Percentiles rank a stretch among this genome's conserved stretches.
Evolutionary conservation across 495 filamentous ascomycete genomes (phyloP).

Genomic region (Talaromyces adpressus): DNA sequence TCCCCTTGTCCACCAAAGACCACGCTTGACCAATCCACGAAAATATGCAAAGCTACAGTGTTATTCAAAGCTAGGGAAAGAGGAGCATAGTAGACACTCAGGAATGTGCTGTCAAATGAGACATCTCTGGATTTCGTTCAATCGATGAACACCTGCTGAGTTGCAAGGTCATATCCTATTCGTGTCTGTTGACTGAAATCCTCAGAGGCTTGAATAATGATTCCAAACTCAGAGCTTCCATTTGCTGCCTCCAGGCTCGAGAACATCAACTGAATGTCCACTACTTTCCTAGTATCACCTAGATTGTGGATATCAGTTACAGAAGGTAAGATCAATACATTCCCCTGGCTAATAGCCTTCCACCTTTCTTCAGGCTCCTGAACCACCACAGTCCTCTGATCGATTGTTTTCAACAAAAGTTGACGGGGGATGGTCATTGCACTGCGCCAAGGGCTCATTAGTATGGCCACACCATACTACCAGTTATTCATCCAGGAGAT

Average conservation of each 20-base stretch:
- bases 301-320: constrained; percentile 14
- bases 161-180: constrained; percentile 36
- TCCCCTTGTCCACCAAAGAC: constrained; percentile 28
- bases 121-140: constrained; percentile 20
- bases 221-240: constrained; percentile 16
- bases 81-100: constrained; percentile 19
- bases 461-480: constrained; percentile 45
- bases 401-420: constrained; percentile 22
- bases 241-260: constrained; percentile 7
- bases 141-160: constrained; percentile 25
- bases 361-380: constrained; percentile 19
- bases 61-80: constrained; percentile 12
- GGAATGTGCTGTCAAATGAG: constrained; percentile 21
- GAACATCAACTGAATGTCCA: constrained; percentile 20
- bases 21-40: constrained; percentile 28
- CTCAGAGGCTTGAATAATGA: constrained; percentile 16
- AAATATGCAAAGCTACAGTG: constrained; percentile 18
- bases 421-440: constrained; percentile 44
- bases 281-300: constrained; percentile 13
- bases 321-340: constrained; percentile 9
- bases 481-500: constrained; percentile 57
- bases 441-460: constrained; percentile 41
- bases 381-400: constrained; percentile 12
- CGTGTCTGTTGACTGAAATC: constrained; percentile 33
- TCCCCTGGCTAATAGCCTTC: constrained; percentile 8